phyloP scores from a whole-genome alignment of 2,329 filamentous ascomycete genomes.

The Colletotrichum godetiae region DNA sequence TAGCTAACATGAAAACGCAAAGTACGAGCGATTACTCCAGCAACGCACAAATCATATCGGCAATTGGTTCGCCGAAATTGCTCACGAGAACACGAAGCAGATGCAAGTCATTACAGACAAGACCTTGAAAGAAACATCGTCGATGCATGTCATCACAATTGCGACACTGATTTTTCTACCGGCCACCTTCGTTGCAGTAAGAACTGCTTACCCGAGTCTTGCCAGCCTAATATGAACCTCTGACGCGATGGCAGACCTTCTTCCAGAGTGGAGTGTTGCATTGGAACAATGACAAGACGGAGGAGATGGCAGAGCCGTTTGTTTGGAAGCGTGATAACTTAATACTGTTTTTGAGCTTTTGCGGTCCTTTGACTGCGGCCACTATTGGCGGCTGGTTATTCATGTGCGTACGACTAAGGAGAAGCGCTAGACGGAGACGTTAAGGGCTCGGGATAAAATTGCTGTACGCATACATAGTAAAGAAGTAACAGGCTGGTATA shows the following conservation, averaged over 20 bases:
- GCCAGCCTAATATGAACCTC: not conserved
- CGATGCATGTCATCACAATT: slow-evolving; percentile 13
- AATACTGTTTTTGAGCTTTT: not conserved
- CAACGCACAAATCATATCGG: not conserved
- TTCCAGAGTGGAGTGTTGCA: slow-evolving; percentile 9
- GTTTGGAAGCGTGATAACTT: not conserved
- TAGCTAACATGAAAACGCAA: not conserved
- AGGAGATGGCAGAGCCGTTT: not conserved
- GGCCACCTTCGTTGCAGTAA: slow-evolving; percentile 20
- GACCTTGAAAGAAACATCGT: not conserved
- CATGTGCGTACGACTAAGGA: not conserved
- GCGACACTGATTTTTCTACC: not conserved
- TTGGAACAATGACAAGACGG: not conserved
- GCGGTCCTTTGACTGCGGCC: not conserved
- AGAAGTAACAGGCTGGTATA: too few relatives aligned
- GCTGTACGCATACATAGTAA: too few relatives aligned
- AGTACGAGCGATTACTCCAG: not conserved
- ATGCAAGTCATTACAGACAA: not conserved
- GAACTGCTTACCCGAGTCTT: not conserved
- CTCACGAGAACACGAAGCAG: not conserved
- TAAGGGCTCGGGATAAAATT: too few relatives aligned
- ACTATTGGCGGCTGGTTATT: not conserved
- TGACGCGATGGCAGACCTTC: slow-evolving; percentile 8
- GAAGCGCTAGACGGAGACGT: not conserved
- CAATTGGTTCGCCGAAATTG: not conserved